Evolutionary conservation across 257 asterid genomes (phyloP).

Genomic region (Fraxinus excelsior): DNA sequence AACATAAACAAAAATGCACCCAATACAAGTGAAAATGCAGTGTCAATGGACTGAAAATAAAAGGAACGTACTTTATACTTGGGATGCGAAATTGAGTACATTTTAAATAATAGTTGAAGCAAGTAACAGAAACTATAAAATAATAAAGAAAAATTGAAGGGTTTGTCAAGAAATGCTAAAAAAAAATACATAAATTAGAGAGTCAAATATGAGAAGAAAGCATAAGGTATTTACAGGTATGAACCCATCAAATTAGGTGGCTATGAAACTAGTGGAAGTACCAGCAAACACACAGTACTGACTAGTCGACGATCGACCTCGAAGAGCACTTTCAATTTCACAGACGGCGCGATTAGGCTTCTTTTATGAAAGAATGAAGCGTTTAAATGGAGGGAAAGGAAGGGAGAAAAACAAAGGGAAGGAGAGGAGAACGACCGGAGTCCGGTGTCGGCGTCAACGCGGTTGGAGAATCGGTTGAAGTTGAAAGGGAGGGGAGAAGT

Average conservation of each 20-base stretch:
- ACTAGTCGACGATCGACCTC: too few species aligned
- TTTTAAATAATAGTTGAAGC: not conserved
- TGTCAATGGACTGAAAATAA: not conserved
- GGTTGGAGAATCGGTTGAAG: too few species aligned
- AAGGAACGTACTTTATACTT: not conserved
- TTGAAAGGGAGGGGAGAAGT: too few species aligned
- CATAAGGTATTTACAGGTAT: conserved; percentile 62
- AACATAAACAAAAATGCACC: not conserved
- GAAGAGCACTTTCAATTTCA: too few species aligned
- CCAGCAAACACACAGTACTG: too few species aligned
- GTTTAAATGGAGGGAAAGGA: too few species aligned
- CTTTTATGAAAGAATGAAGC: too few species aligned
- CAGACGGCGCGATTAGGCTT: too few species aligned
- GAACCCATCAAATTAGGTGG: conserved; percentile 84
- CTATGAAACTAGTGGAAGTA: not conserved
- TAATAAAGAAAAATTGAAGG: conserved; percentile 14
- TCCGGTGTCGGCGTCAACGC: too few species aligned
- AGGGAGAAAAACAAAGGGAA: too few species aligned
- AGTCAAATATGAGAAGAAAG: not conserved
- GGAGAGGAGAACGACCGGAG: too few species aligned
- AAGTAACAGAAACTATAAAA: conserved; percentile 25
- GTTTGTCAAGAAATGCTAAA: conserved; percentile 13
- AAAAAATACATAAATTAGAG: not conserved
- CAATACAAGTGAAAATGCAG: not conserved
- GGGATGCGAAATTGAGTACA: not conserved